Conservation (phyloP, 192 early-diverging fungal genomes). For the Coemansia asiatica region DNA sequence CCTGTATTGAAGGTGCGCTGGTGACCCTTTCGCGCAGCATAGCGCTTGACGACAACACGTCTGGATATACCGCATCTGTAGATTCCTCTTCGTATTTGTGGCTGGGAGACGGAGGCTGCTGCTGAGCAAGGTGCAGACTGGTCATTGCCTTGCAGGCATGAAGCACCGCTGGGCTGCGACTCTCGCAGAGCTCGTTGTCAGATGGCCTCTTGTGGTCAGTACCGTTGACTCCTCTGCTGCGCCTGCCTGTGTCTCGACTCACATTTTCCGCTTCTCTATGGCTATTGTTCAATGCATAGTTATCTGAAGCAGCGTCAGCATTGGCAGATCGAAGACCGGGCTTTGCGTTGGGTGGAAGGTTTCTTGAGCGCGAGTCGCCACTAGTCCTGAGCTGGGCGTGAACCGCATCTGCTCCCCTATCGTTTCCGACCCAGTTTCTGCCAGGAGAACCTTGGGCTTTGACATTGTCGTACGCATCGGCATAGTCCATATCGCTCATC, state of each 20-base stretch:
- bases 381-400: background rate
- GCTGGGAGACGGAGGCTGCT: constrained; percentile 5
- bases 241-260: too few species aligned
- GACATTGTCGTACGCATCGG: constrained; percentile 8
- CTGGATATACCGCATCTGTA: background rate
- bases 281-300: too few species aligned
- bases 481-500: constrained; percentile 39
- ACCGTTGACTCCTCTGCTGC: background rate
- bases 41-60: background rate
- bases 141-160: constrained; percentile 50
- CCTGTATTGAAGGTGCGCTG: constrained; percentile 25
- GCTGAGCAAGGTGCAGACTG: constrained; percentile 30
- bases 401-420: too few species aligned
- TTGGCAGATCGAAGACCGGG: background rate
- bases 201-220: background rate
- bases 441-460: background rate
- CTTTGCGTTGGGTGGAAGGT: constrained; percentile 4
- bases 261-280: too few species aligned
- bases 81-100: constrained; percentile 2
- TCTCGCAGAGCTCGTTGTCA: background rate
- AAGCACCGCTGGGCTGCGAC: constrained; percentile 14
- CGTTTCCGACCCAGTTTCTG: background rate
- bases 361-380: background rate
- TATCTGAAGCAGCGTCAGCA: too few species aligned
- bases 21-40: constrained; percentile 17